Conservation (phyloP, 495 filamentous ascomycete species). For the Aspergillus sparsus region DNA sequence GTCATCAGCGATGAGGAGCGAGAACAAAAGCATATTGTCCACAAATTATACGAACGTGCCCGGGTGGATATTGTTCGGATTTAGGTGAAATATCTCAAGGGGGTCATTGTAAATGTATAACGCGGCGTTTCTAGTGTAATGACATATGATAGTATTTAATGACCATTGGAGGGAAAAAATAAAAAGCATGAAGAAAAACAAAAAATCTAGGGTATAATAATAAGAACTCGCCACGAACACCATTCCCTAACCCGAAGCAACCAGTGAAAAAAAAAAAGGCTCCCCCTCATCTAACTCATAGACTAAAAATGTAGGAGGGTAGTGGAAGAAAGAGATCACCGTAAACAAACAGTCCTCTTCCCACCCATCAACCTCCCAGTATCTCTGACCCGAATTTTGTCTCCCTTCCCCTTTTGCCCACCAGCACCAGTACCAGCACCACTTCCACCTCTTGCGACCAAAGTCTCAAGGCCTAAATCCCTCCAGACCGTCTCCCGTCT, state of each 20-base stretch:
- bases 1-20: conserved; percentile 59
- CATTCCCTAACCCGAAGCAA: neutral
- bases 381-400: conserved; percentile 22
- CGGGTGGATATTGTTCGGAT: conserved; percentile 83
- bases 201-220: neutral
- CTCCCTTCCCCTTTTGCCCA: conserved; percentile 26
- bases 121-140: conserved; percentile 16
- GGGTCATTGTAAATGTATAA: conserved; percentile 23
- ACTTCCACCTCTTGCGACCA: conserved; percentile 53
- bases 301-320: too few relatives aligned
- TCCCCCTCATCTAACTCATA: neutral
- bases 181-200: neutral
- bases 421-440: neutral
- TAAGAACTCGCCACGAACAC: conserved; percentile 1
- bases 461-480: conserved; percentile 74
- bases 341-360: conserved; percentile 43
- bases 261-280: conserved; percentile 3
- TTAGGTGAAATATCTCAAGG: conserved; percentile 33
- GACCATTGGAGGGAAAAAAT: conserved; percentile 17
- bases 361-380: conserved; percentile 22
- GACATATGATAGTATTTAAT: conserved; percentile 21
- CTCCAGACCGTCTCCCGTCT: conserved; percentile 76
- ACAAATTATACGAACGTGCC: conserved; percentile 79
- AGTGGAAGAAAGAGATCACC: conserved; percentile 27
- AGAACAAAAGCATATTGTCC: conserved; percentile 58